These are phyloP conservation scores for Pichia scutulata DNA, from an alignment of 805 yeast genomes.

Conservation along the genomic window DNA sequence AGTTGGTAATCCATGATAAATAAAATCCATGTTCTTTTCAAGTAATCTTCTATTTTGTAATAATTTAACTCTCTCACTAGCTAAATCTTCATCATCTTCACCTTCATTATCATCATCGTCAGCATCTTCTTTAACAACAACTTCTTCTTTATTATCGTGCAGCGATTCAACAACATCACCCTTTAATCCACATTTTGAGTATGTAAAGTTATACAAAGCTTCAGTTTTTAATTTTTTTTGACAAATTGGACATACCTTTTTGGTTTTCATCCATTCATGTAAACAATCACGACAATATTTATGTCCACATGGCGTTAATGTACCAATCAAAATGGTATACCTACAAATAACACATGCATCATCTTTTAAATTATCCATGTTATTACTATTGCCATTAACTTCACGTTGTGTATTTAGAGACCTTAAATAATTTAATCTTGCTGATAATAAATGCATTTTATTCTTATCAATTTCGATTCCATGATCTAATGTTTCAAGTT, in stretches of 20 bases:
- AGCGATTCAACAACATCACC: slow-evolving; percentile 34
- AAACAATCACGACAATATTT: slow-evolving; percentile 80
- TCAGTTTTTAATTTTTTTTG: slow-evolving; percentile 40
- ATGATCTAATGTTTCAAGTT: slow-evolving; percentile 12
- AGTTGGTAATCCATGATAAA: slow-evolving; percentile 40
- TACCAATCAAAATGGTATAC: slow-evolving; percentile 60
- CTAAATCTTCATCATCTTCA: slow-evolving; percentile 6
- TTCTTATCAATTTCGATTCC: slow-evolving; percentile 11
- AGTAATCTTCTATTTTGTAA: slow-evolving; percentile 17
- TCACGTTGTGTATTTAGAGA: slow-evolving; percentile 26
- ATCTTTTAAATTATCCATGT: slow-evolving; percentile 26
- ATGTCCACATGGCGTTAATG: slow-evolving; percentile 88
- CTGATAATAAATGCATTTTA: slow-evolving; percentile 19
- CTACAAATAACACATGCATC: slow-evolving; percentile 74
- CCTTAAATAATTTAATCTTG: slow-evolving; percentile 42
- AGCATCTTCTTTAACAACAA: slow-evolving; percentile 18
- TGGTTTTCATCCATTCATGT: slow-evolving; percentile 53
- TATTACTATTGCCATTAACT: slow-evolving; percentile 18
- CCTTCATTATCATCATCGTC: slow-evolving; percentile 7
- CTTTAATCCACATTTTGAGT: slow-evolving; percentile 42
- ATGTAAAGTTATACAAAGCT: slow-evolving; percentile 66
- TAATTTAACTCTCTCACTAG: slow-evolving; percentile 15
- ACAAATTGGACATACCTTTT: slow-evolving; percentile 74
- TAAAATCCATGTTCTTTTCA: slow-evolving; percentile 31
- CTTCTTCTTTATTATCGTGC: slow-evolving; percentile 3